These are phyloP conservation scores for Diaporthe vexans DNA, from an alignment of 2,329 filamentous ascomycete species.

Conservation along the genomic window DNA sequence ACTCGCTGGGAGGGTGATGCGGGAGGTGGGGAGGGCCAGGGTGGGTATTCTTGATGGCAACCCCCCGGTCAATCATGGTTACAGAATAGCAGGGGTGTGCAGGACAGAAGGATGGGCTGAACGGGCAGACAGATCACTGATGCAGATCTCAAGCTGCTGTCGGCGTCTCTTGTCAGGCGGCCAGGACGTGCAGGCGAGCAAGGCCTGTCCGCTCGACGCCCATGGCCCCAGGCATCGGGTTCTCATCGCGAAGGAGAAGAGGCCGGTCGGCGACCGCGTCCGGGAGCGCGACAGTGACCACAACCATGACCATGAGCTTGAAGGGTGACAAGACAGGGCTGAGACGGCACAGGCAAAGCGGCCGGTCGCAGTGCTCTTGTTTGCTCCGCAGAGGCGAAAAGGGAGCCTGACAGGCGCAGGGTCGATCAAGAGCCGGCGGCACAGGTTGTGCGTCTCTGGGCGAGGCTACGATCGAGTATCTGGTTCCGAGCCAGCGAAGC, in stretches of 20 bases:
- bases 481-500: conserved; percentile 20
- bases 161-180: conserved; percentile 44
- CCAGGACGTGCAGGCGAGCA: conserved; percentile 20
- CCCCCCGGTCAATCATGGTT: conserved; percentile 32
- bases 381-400: conserved; percentile 5
- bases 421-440: conserved; percentile 18
- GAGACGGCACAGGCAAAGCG: conserved; percentile 19
- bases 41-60: conserved; percentile 30
- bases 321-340: conserved; percentile 30
- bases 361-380: conserved; percentile 18
- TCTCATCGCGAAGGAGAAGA: conserved; percentile 24
- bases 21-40: conserved; percentile 43
- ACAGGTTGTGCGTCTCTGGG: not conserved
- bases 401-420: not conserved
- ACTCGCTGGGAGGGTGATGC: conserved; percentile 43
- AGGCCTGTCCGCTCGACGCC: conserved; percentile 18
- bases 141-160: conserved; percentile 47
- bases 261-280: conserved; percentile 21
- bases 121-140: conserved; percentile 45
- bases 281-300: conserved; percentile 8
- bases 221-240: conserved; percentile 4
- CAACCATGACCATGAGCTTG: conserved; percentile 12
- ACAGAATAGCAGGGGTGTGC: conserved; percentile 40
- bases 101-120: conserved; percentile 40
- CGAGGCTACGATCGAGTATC: conserved; percentile 22